Conservation (phyloP, 495 filamentous ascomycete species). For the Pseudomonodictys pantanalensis region DNA sequence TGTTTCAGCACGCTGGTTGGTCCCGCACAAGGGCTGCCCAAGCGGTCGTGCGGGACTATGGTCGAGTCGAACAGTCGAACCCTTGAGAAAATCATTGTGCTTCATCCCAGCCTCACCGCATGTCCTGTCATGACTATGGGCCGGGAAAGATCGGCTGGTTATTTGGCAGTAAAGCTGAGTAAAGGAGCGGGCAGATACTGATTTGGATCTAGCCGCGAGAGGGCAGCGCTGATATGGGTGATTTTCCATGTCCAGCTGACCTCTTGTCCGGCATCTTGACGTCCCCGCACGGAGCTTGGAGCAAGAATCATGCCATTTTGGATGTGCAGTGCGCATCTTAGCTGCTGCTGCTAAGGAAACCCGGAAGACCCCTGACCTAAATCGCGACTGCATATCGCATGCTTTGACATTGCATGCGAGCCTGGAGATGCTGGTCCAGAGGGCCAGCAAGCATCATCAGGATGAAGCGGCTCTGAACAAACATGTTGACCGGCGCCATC, state of each 20-base stretch:
- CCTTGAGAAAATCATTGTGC: not conserved
- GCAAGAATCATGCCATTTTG: slow-evolving; percentile 3
- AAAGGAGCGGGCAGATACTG: too few relatives aligned
- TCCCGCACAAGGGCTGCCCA: too few relatives aligned
- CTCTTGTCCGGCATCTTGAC: not conserved
- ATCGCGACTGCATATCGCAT: not conserved
- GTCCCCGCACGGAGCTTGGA: not conserved
- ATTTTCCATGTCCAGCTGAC: slow-evolving; percentile 9
- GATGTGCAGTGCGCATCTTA: not conserved
- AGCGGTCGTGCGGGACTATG: too few relatives aligned
- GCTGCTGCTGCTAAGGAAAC: not conserved
- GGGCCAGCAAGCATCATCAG: too few relatives aligned
- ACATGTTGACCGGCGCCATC: too few relatives aligned
- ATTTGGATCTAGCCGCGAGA: too few relatives aligned
- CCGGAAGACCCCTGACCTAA: too few relatives aligned
- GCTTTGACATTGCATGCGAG: slow-evolving; percentile 11
- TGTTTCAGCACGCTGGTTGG: too few relatives aligned
- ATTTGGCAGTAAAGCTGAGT: slow-evolving; percentile 1
- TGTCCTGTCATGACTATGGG: not conserved
- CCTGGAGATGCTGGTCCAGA: slow-evolving; percentile 16
- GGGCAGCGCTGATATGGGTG: too few relatives aligned
- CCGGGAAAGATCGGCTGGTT: slow-evolving; percentile 3
- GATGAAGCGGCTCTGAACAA: too few relatives aligned
- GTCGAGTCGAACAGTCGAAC: too few relatives aligned
- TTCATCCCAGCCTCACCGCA: slow-evolving; percentile 7